Evolutionary conservation across 2,329 filamentous ascomycete species (phyloP), one percentile per base, ranked within the genome.

Genomic region (Colletotrichum brevisporum): DNA sequence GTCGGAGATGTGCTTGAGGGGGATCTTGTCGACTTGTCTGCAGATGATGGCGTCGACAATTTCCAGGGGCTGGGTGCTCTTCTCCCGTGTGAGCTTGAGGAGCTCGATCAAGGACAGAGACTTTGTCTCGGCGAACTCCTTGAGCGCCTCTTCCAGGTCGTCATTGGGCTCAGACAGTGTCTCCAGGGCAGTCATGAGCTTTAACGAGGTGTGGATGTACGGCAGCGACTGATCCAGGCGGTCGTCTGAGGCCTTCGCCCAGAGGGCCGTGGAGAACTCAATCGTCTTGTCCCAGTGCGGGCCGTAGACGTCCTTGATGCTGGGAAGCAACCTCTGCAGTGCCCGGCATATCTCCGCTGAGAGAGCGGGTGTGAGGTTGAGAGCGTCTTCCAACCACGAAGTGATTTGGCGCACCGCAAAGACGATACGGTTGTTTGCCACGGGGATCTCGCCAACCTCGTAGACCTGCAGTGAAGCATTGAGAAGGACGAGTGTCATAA

Each of bases 401-500:
- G 92, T 87, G 8, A 97, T 85, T 71, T 95, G 91, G 76, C 92
- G 93, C 50, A 95, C 89, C 9, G 95, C 90, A 80, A 97, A 96
- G 0, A 97, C 89, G 3, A 96, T 80, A 26, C 94, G 88, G 74
- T 95, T 90, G 52, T 86, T 88, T 1, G 88, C 85, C 1, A 90
- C 85, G 0, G 89, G 89, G 8, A 90, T 71, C 69, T 85, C 80
- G 2, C 83, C 86, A 0, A 77, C 56, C 26, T 86, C 83, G 69
- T 89, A 91, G 15, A 89, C 78, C 9, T 81, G 77, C 67, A 87
- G 78, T 64, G 83, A 85, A 8, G 86, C 79, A 18, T 89, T 86
- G 5, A 91, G 78, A 1, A 91, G 79, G 2, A 87, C 83, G 3
- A 92, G 78, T 0, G 80, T 82, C 31, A 81, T 77, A 15, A 87